Conservation (phyloP, 192 early-diverging fungal genomes). For the Piromyces finnis region DNA sequence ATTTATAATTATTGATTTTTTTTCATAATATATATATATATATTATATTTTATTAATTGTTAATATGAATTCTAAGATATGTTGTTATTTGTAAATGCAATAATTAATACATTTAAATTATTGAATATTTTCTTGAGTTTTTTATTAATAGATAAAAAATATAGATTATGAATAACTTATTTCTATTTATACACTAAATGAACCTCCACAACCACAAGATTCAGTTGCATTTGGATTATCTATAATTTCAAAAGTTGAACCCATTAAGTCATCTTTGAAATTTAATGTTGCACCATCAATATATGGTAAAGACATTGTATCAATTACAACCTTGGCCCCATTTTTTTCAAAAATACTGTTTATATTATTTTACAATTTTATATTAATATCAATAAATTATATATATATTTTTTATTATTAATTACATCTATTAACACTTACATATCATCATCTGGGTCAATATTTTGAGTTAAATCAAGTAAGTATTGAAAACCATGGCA, state of each 20-base stretch:
- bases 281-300: conserved; percentile 58
- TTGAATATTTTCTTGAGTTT: too few relatives aligned
- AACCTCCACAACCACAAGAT: conserved; percentile 51
- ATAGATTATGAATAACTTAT: too few relatives aligned
- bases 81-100: too few relatives aligned
- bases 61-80: too few relatives aligned
- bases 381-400: too few relatives aligned
- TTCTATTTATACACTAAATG: conserved; percentile 12
- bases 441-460: conserved; percentile 46
- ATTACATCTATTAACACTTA: conserved; percentile 11
- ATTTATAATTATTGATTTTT: too few relatives aligned
- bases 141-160: too few relatives aligned
- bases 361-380: not conserved
- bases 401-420: too few relatives aligned
- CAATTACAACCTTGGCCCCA: conserved; percentile 53
- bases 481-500: conserved; percentile 77
- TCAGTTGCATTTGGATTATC: conserved; percentile 56
- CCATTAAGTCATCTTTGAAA: conserved; percentile 63
- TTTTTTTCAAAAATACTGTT: conserved; percentile 42
- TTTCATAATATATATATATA: too few relatives aligned
- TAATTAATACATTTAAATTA: too few relatives aligned
- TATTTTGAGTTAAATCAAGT: conserved; percentile 47
- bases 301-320: conserved; percentile 51
- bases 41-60: too few relatives aligned
- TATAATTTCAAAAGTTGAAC: conserved; percentile 54